Evolutionary conservation across 2,329 filamentous ascomycete species (phyloP).

Genomic region (Magnaporthiopsis incrustans): DNA sequence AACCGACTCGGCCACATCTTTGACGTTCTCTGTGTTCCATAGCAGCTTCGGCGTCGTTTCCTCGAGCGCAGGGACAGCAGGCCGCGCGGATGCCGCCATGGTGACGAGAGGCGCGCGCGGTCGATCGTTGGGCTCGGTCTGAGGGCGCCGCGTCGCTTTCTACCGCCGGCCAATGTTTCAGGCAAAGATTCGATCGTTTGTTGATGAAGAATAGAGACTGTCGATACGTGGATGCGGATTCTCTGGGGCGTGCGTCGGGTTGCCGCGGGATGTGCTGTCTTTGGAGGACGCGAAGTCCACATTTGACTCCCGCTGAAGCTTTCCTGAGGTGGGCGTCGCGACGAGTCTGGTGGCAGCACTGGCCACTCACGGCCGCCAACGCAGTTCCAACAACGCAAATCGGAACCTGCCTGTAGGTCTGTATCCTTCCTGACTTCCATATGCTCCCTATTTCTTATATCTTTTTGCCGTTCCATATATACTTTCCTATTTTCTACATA

Average conservation of each 20-base stretch:
- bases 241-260: background rate
- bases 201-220: background rate
- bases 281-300: too few relatives aligned
- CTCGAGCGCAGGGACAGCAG: constrained; percentile 15
- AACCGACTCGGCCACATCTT: constrained; percentile 92
- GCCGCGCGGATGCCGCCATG: constrained; percentile 1
- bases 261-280: background rate
- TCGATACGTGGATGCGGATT: background rate
- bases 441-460: too few relatives aligned
- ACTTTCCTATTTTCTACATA: too few relatives aligned
- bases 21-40: constrained; percentile 95
- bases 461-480: too few relatives aligned
- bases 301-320: background rate
- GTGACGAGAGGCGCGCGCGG: background rate
- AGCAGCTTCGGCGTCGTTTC: constrained; percentile 46
- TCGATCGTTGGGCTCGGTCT: background rate
- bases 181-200: background rate
- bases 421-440: too few relatives aligned
- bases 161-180: background rate
- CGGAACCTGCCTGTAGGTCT: too few relatives aligned
- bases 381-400: too few relatives aligned
- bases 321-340: background rate
- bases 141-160: too few relatives aligned
- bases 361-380: background rate
- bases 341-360: background rate